phyloP scores from a whole-genome alignment of 1,284 basidiomycete species.

The Albatrellus sp. region DNA sequence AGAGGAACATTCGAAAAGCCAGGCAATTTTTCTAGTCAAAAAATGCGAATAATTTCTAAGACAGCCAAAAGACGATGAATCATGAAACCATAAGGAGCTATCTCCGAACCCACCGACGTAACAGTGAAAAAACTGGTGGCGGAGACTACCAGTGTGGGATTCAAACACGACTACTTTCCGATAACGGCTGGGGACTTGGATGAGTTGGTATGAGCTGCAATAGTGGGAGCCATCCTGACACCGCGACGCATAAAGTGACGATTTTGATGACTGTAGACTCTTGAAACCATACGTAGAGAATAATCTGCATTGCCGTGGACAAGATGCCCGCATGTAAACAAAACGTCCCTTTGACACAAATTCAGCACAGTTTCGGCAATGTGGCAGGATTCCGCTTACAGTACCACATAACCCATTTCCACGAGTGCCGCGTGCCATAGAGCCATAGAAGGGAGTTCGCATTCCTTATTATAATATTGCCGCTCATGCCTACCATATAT shows the following conservation, averaged over 20 bases:
- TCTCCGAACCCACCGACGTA: too few relatives aligned
- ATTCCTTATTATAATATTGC: too few relatives aligned
- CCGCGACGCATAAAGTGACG: constrained; percentile 2
- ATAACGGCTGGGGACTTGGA: neutral
- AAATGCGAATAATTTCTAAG: too few relatives aligned
- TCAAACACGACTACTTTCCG: too few relatives aligned
- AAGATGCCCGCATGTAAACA: constrained; percentile 2
- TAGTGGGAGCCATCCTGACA: constrained; percentile 6
- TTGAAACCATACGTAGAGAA: constrained; percentile 8
- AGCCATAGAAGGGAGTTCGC: too few relatives aligned
- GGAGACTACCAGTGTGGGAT: too few relatives aligned
- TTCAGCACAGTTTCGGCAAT: neutral
- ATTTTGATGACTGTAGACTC: constrained; percentile 3
- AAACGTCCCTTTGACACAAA: constrained; percentile 1
- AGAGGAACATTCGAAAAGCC: too few relatives aligned
- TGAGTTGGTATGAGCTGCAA: constrained; percentile 4
- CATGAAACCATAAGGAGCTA: too few relatives aligned
- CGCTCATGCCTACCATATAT: too few relatives aligned
- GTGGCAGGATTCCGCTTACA: neutral
- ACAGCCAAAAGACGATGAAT: too few relatives aligned
- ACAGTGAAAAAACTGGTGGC: too few relatives aligned
- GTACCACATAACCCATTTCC: constrained; percentile 9
- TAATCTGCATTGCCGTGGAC: constrained; percentile 3
- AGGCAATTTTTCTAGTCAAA: too few relatives aligned
- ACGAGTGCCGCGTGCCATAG: constrained; percentile 7